Conservation (phyloP, 345 rosid genomes). For the Mercurialis annua region DNA sequence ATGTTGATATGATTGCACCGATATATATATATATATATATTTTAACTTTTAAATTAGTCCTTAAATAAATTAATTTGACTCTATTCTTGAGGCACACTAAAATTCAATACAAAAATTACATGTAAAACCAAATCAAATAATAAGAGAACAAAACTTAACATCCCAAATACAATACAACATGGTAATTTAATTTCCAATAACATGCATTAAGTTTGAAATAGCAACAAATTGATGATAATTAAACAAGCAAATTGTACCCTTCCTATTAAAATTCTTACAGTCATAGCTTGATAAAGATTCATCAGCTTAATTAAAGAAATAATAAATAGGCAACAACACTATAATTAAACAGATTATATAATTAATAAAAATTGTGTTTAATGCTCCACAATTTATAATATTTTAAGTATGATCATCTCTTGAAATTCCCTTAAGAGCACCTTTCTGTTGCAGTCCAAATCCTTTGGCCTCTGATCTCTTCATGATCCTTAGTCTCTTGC, state of each 20-base stretch:
- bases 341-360: constrained; percentile 14
- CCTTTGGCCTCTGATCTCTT: constrained; percentile 46
- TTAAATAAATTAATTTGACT: neutral
- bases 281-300: constrained; percentile 17
- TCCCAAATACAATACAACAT: neutral
- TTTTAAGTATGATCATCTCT: constrained; percentile 5
- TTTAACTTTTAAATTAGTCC: too few species aligned
- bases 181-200: neutral
- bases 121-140: too few species aligned
- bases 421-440: neutral
- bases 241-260: too few species aligned
- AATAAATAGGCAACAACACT: constrained; percentile 10
- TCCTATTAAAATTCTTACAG: neutral
- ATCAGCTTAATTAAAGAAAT: constrained; percentile 15
- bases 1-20: too few species aligned
- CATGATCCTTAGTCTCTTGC: constrained; percentile 70
- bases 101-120: too few species aligned
- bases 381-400: neutral
- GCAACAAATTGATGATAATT: too few species aligned
- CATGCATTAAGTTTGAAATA: neutral
- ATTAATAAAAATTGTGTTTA: constrained; percentile 18
- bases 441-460: constrained; percentile 7
- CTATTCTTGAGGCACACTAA: neutral
- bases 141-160: neutral
- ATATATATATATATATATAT: too few species aligned